Evolutionary conservation across 768 basidiomycete species (phyloP), one percentile per base, ranked within the genome.

Genomic region (Paxillus rubicundulus): DNA sequence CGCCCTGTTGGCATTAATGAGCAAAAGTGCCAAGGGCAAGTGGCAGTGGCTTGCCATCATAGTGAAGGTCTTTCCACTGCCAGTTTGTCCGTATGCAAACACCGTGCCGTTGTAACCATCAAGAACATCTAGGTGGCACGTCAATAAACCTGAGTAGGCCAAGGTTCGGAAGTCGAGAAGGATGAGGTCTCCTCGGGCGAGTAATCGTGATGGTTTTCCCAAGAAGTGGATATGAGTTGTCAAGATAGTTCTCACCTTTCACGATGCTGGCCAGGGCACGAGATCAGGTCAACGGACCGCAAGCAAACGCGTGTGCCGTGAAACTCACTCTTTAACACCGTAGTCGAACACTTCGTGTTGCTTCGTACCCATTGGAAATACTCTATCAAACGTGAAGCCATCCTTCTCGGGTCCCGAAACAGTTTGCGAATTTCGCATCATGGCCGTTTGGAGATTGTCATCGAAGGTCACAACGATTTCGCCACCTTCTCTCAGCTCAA

Each of bases 41-140:
- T n/a, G 36, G 47, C 40, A 41, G 47, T 17, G 9, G 52, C 77
- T 54, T 58, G 86, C 97, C 96, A 98, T 98, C 97, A 98, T 98
- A 18, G 97, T 95, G 71, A 94, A 96, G 1, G 92, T 94, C 74
- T 99, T 99, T 52, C 96, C 96, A 58, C 90, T 93, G 59, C 89
- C 91, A 2, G 96, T 98, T 70, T 98, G 96, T 34, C 96, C 96
- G 71, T 99, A 99, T 46, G 97, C 97, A 58, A 99, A 83, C 50
- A 98, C 89, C 10, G 94, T 98, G 45, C 97, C 97, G 62, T 99
- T 99, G 76, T 99, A 99, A 21, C 97, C 97, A 72, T 92, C 89
- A 68, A 99, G 84, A 44, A 99, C 97, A 79, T 99, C 97, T 98
- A 55, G 43, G 43, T 41, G 55, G 42, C 33, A 21, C 14, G 53